These are phyloP conservation scores for Candida qinlingensis DNA, from an alignment of 805 yeast genomes.

Conservation along the genomic window DNA sequence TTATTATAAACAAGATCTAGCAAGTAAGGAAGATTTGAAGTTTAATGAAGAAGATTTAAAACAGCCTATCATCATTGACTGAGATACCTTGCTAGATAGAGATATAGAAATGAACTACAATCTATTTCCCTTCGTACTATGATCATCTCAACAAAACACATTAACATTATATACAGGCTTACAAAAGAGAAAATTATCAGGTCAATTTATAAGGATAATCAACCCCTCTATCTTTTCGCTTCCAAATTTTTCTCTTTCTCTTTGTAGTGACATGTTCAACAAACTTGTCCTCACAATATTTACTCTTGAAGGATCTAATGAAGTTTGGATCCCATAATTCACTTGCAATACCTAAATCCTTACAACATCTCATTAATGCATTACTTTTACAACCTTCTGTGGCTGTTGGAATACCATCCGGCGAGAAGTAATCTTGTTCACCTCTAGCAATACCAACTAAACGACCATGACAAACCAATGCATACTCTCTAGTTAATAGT, in stretches of 20 bases:
- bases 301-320: slow-evolving; percentile 60
- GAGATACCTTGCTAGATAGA: neutral
- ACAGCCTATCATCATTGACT: too few species aligned
- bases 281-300: slow-evolving; percentile 73
- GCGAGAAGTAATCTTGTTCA: slow-evolving; percentile 87
- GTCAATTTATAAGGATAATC: slow-evolving; percentile 76
- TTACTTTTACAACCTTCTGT: slow-evolving; percentile 96
- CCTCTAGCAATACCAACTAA: slow-evolving; percentile 91
- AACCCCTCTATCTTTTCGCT: slow-evolving; percentile 72
- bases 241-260: slow-evolving; percentile 89
- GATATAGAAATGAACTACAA: neutral
- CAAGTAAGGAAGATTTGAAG: neutral
- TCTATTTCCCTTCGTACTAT: too few species aligned
- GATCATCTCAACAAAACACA: neutral
- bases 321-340: slow-evolving; percentile 97
- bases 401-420: slow-evolving; percentile 87
- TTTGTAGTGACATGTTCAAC: slow-evolving; percentile 80
- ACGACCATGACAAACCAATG: slow-evolving; percentile 79
- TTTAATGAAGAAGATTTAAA: too few species aligned
- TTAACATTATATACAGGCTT: neutral
- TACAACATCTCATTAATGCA: slow-evolving; percentile 96
- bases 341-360: slow-evolving; percentile 93
- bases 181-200: neutral
- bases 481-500: slow-evolving; percentile 85
- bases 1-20: slow-evolving; percentile 30